phyloP scores from a whole-genome alignment of 345 rosid species.

The Sonneratia caseolaris region DNA sequence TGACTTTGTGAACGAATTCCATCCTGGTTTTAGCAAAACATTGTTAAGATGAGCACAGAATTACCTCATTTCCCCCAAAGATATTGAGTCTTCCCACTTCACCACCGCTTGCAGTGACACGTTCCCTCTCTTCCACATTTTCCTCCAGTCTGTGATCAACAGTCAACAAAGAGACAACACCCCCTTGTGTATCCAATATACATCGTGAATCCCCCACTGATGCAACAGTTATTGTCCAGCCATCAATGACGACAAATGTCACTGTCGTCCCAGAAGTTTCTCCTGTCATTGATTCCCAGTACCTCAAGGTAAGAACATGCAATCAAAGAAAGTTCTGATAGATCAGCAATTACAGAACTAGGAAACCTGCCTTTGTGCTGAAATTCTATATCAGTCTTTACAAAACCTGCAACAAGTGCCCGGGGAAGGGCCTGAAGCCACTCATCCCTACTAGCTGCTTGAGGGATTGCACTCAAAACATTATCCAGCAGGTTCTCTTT shows the following conservation, averaged over 20 bases:
- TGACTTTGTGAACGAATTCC: background rate
- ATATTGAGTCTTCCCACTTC: conserved; percentile 98
- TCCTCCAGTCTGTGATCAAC: conserved; percentile 99
- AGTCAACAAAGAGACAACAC: conserved; percentile 86
- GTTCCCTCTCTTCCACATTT: conserved; percentile 95
- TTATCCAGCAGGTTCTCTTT: conserved; percentile 75
- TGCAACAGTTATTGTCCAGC: conserved; percentile 98
- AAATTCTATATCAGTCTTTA: conserved; percentile 96
- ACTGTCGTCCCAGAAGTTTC: conserved; percentile 99
- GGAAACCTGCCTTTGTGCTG: conserved; percentile 66
- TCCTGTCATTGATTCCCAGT: conserved; percentile 41
- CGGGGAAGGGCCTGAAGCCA: conserved; percentile 99
- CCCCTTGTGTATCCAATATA: conserved; percentile 94
- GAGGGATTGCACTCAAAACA: conserved; percentile 90
- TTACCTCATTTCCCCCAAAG: conserved; percentile 95
- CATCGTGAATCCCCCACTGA: conserved; percentile 99
- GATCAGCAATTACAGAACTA: background rate
- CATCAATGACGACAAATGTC: conserved; percentile 91
- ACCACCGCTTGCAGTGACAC: conserved; percentile 99
- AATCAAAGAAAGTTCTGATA: conserved; percentile 1
- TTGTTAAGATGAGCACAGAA: background rate
- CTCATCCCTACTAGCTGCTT: conserved; percentile 57
- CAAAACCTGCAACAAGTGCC: conserved; percentile 96
- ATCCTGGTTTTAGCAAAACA: background rate
- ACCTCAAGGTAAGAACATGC: conserved; percentile 11